Base-by-base conservation (phyloP, 2,329 filamentous ascomycete species). In the Penicillium hordei region DNA sequence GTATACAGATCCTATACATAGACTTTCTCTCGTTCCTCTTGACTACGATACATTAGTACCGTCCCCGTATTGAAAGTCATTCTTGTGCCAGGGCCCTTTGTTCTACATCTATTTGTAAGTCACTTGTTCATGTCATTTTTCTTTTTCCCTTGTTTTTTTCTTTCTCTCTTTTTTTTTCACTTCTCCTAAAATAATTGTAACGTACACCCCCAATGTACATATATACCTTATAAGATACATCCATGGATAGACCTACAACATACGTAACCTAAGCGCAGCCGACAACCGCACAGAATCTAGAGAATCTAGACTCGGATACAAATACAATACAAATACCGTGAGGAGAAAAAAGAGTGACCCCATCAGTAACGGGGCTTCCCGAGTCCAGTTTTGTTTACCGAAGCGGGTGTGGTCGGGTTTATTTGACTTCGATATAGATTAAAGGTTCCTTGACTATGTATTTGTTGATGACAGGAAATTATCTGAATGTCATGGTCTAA, bases 361-460 rank as follows among this genome's bases (percentile, higher is more conserved):
- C 33, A 46, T 43, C 29, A 46, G 52, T 42, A 57, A 63, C 62
- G 59, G 60, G 62, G 57, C 60, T 62, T 62, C 58, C 64, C 64
- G 60, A 65, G 57, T 59, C 54, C 54, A 61, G 58, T 54, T 51
- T 40, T 53, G 46, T 40, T 52, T 46, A 55, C 53, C 40, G 39
- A 46, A 55, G 61, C 62, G 63, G 63, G 62, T 65, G 62, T 48
- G 51, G 53, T 61, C 63, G 63, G 63, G n/a, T 44, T 23, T 34
- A n/a, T 36, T 43, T n/a, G 29, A 33, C 27, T 42, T 58, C 12
- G n/a, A 44, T n/a, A n/a, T 44, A 44, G 4, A 43, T 43, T 43
- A 43, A 43, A 39, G 38, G 38, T 13, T 36, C 31, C 5, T 36
- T 17, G 2, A 39, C 38, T 19, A 39, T 19, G 38, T 19, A 21